Percentiles rank a stretch among this genome's conserved stretches.
phyloP scores from a whole-genome alignment of 2,329 filamentous ascomycete genomes.

The Xylariaceae sp. region DNA sequence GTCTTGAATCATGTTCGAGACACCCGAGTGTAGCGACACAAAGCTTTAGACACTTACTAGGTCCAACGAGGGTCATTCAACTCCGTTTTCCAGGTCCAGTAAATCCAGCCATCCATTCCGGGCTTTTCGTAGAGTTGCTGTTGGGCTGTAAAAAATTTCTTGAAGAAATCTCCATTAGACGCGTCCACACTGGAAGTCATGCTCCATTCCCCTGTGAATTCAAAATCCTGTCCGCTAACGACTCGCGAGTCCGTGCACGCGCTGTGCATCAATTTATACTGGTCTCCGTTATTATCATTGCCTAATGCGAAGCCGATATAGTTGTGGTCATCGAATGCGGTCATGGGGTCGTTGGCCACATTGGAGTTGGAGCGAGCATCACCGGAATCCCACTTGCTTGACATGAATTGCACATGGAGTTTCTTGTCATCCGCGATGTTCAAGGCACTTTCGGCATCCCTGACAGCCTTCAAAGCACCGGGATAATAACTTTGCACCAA shows the following conservation, averaged over 20 bases:
- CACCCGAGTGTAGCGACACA: no score
- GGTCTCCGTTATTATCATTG: slow-evolving; percentile 9
- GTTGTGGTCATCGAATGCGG: slow-evolving; percentile 55
- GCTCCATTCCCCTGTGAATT: slow-evolving; percentile 21
- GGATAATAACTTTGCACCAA: slow-evolving; percentile 43
- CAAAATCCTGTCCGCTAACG: slow-evolving; percentile 13
- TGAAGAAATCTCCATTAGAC: slow-evolving; percentile 14
- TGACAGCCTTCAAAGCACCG: slow-evolving; percentile 42
- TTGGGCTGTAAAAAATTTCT: slow-evolving; percentile 17
- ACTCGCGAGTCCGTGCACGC: slow-evolving; percentile 18
- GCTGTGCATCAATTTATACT: slow-evolving; percentile 14
- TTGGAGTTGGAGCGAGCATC: slow-evolving; percentile 39
- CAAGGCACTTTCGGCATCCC: slow-evolving; percentile 41
- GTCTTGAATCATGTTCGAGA: no score
- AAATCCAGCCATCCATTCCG: slow-evolving; percentile 18
- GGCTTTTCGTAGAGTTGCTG: slow-evolving; percentile 21
- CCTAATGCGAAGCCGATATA: slow-evolving; percentile 43
- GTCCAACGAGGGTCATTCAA: slow-evolving; percentile 18
- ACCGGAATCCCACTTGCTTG: slow-evolving; percentile 51
- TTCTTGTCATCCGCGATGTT: slow-evolving; percentile 36
- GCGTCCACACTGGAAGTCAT: slow-evolving; percentile 17
- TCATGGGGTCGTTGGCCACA: slow-evolving; percentile 37
- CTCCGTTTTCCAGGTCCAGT: slow-evolving; percentile 21
- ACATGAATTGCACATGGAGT: slow-evolving; percentile 49
- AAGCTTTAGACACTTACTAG: no score